Conservation (phyloP, 768 basidiomycete genomes). For the Wakefieldia striispora region DNA sequence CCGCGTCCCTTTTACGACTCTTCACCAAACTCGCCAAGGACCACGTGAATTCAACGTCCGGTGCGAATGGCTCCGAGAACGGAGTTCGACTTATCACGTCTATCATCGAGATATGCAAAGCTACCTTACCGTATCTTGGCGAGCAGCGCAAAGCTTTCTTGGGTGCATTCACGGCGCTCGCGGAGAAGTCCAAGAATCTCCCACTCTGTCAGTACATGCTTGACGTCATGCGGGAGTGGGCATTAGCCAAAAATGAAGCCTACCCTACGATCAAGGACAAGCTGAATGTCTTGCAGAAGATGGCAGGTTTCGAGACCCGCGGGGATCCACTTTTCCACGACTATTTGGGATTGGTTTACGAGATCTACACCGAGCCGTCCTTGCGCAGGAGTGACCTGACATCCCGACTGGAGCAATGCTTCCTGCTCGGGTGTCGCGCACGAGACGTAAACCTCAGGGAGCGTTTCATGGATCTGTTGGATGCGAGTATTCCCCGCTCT, state of each 20-base stretch:
- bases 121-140: constrained; percentile 74
- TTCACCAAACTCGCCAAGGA: constrained; percentile 86
- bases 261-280: constrained; percentile 97
- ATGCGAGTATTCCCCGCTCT: constrained; percentile 82
- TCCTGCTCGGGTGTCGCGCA: constrained; percentile 87
- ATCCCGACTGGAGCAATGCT: constrained; percentile 87
- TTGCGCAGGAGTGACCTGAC: constrained; percentile 93
- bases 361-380: constrained; percentile 86
- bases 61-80: constrained; percentile 51
- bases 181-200: constrained; percentile 85
- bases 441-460: constrained; percentile 76
- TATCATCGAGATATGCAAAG: constrained; percentile 86
- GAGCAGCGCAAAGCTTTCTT: constrained; percentile 85
- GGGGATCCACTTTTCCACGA: constrained; percentile 77
- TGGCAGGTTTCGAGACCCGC: constrained; percentile 79
- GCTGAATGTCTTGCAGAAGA: constrained; percentile 81
- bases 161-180: constrained; percentile 71
- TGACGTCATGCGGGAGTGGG: constrained; percentile 86
- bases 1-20: constrained; percentile 73
- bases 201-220: constrained; percentile 81
- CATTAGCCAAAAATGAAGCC: constrained; percentile 78
- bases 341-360: constrained; percentile 87
- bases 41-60: constrained; percentile 60
- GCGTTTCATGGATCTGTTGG: constrained; percentile 86
- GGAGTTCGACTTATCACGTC: constrained; percentile 64